Base-by-base conservation (phyloP, 768 basidiomycete genomes). In the Dioszegia crocea region DNA sequence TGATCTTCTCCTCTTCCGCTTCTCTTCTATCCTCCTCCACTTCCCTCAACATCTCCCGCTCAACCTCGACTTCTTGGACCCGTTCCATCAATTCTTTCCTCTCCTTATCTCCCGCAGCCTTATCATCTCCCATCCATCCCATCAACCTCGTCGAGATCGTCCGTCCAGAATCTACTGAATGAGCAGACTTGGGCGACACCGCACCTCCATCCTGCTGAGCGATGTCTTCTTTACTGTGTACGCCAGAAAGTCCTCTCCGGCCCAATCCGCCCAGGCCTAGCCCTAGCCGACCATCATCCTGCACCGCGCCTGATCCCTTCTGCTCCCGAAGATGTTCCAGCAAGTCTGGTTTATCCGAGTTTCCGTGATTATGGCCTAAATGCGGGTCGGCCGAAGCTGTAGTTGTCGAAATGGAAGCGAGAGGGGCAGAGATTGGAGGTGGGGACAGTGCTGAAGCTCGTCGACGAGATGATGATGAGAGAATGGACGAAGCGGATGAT, bases 1-100 rank as follows among this genome's bases (percentile, higher is more conserved):
- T 62, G 26, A 61, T 47, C 43, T 54, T 64, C 43, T 49, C 27
- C 11, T 69, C 69, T 29, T 69, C 62, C 36, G 31, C 33, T 36
- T 67, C 67, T 47, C 63, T 67, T 49, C 56, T 30, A 16, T 60
- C 67, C 39, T 68, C 69, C 31, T 50, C 43, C 29, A 47, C 44
- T 45, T 68, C 71, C 55, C 60, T 62, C 54, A 66, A 53, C 71
- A 73, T 73, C 57, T 67, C 71, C 47, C 61, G 43, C 27, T 73
- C 68, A 11, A 73, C 68, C 48, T 65, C 63, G 4, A 67, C 55
- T 44, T 73, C 71, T n/a, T 59, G 52, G 16, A 72, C 60, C 49
- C 58, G 45, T 21, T 66, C 63, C 49, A 53, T 57, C 19, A 70
- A 39, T 14, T 67, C 58, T 17, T 57, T 55, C 44, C 43, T 24